phyloP scores from a whole-genome alignment of 805 yeast genomes.

The Starmerella apis region DNA sequence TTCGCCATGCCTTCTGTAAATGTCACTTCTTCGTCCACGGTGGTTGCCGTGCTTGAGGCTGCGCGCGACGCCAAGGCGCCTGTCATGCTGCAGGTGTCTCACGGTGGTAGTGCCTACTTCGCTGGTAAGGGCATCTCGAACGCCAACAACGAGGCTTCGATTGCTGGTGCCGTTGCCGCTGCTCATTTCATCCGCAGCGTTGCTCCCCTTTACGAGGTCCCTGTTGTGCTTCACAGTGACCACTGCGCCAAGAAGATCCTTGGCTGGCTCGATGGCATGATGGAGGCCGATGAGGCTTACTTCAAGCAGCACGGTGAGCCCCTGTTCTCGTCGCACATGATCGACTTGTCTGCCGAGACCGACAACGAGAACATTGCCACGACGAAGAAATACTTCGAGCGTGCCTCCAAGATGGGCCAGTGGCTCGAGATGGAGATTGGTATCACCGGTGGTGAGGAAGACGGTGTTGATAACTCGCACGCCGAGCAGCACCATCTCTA shows the following conservation, averaged over 20 bases:
- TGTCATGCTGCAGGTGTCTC: conserved; percentile 91
- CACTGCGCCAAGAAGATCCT: conserved; percentile 97
- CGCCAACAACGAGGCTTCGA: conserved; percentile 86
- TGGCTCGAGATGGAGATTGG: conserved; percentile 99
- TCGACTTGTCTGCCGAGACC: conserved; percentile 91
- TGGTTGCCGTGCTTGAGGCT: conserved; percentile 92
- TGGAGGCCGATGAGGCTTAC: conserved; percentile 91
- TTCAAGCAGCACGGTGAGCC: conserved; percentile 83
- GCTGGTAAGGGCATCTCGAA: conserved; percentile 98
- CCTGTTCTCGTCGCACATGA: conserved; percentile 97
- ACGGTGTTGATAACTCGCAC: conserved; percentile 97
- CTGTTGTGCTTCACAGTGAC: conserved; percentile 94
- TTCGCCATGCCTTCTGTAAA: conserved; percentile 98
- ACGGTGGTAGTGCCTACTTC: conserved; percentile 99
- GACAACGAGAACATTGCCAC: conserved; percentile 92
- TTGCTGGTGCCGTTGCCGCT: conserved; percentile 92
- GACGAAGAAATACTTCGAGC: conserved; percentile 88
- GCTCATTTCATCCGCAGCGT: conserved; percentile 94
- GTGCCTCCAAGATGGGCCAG: conserved; percentile 89
- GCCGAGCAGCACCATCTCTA: conserved; percentile 61
- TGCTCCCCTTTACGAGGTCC: conserved; percentile 94
- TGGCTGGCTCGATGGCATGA: conserved; percentile 98
- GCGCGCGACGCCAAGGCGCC: conserved; percentile 92
- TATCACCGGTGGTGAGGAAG: conserved; percentile 99
- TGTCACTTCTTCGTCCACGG: conserved; percentile 96